Evolutionary conservation across 1,284 basidiomycete genomes (phyloP).

Genomic region (Somion occarium): DNA sequence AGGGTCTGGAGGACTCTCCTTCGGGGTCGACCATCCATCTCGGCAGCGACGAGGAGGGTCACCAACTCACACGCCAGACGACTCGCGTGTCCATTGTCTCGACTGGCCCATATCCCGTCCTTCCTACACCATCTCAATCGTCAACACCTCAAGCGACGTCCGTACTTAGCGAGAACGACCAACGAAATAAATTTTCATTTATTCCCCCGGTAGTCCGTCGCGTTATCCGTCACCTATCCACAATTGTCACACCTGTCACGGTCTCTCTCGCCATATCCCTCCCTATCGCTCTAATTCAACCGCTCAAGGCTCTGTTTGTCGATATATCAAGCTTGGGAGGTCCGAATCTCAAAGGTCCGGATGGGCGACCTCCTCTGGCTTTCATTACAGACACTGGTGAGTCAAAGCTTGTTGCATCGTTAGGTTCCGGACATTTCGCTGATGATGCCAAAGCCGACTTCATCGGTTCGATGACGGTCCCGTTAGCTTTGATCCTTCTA

Average conservation of each 20-base stretch:
- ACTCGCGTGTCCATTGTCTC: neutral
- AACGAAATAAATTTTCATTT: neutral
- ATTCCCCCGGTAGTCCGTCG: neutral
- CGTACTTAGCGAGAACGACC: neutral
- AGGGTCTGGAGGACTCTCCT: neutral
- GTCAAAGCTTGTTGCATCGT: conserved; percentile 14
- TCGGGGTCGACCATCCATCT: neutral
- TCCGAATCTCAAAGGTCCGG: conserved; percentile 42
- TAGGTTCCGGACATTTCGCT: neutral
- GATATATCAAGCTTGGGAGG: conserved; percentile 34
- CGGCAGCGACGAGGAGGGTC: neutral
- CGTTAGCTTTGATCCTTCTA: conserved; percentile 48
- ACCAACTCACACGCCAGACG: neutral
- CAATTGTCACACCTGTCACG: conserved; percentile 38
- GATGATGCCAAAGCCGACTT: conserved; percentile 30
- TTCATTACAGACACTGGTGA: conserved; percentile 43
- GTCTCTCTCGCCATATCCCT: conserved; percentile 42
- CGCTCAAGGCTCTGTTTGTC: conserved; percentile 51
- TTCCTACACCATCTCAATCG: neutral
- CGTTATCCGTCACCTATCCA: conserved; percentile 18
- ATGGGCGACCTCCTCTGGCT: conserved; percentile 46
- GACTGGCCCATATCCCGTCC: neutral
- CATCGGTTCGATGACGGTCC: conserved; percentile 46
- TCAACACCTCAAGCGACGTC: neutral
- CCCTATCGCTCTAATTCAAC: conserved; percentile 41